Conservation (phyloP, 306 rosid species). For the Sechiopsis laciniata region DNA sequence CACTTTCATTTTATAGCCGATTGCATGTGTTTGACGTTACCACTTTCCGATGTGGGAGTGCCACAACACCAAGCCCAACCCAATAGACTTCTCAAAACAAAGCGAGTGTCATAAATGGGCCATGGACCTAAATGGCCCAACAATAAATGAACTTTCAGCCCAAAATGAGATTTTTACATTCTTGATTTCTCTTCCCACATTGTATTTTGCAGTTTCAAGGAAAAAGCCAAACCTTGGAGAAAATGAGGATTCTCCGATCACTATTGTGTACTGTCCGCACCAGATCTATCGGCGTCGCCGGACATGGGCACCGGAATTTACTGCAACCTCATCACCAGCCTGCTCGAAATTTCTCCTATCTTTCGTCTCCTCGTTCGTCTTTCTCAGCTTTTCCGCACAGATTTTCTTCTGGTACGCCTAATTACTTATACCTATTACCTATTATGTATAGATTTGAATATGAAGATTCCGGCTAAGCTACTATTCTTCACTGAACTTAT, state of each 20-base stretch:
- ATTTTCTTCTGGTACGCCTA: slow-evolving; percentile 22
- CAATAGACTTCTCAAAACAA: no score
- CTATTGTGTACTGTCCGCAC: slow-evolving; percentile 48
- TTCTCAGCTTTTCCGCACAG: slow-evolving; percentile 7
- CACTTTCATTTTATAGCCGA: no score
- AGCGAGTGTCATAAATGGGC: no score
- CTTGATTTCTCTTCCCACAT: no score
- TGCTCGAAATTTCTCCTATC: slow-evolving; percentile 28
- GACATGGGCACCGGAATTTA: slow-evolving; percentile 24
- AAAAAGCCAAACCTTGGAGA: slow-evolving; percentile 39
- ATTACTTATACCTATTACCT: background rate
- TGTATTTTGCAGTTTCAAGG: slow-evolving; percentile 12
- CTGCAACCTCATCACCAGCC: slow-evolving; percentile 25
- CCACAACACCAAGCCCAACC: no score
- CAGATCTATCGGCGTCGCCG: slow-evolving; percentile 45
- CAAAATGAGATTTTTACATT: no score
- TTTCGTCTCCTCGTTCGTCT: slow-evolving; percentile 26
- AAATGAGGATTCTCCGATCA: slow-evolving; percentile 45
- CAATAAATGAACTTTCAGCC: no score
- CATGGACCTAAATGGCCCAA: no score
- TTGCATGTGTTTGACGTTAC: no score
- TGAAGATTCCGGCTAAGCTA: background rate
- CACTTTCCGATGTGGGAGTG: no score
- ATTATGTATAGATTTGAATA: background rate
- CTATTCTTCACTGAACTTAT: background rate